Conservation (phyloP, 805 yeast species). For the Danielozyma ontarioensis region DNA sequence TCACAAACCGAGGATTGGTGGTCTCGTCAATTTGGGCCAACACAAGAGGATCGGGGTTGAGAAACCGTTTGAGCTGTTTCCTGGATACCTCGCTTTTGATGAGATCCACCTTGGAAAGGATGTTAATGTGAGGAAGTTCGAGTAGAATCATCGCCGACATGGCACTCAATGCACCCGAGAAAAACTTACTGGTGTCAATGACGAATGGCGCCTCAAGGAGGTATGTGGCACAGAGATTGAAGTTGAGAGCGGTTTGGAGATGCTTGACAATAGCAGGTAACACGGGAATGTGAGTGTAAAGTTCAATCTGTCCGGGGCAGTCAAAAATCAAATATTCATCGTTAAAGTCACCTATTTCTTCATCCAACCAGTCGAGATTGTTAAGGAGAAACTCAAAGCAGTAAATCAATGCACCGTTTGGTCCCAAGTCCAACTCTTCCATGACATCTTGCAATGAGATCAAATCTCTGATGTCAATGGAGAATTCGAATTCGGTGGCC, state of each 20-base stretch:
- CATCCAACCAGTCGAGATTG: slow-evolving; percentile 95
- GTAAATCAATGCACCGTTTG: slow-evolving; percentile 89
- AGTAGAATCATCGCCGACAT: slow-evolving; percentile 97
- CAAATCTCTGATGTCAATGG: slow-evolving; percentile 86
- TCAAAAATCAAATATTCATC: slow-evolving; percentile 93
- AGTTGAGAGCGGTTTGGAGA: slow-evolving; percentile 70
- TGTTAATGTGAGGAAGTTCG: slow-evolving; percentile 92
- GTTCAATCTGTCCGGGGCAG: slow-evolving; percentile 95
- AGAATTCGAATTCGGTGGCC: slow-evolving; percentile 84
- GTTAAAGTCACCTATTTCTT: slow-evolving; percentile 91
- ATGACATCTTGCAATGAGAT: slow-evolving; percentile 81
- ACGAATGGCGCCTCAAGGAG: slow-evolving; percentile 91
- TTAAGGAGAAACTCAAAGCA: slow-evolving; percentile 89
- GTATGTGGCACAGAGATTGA: slow-evolving; percentile 89
- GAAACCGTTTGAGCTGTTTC: slow-evolving; percentile 72
- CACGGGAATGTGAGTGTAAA: slow-evolving; percentile 91
- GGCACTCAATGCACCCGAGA: slow-evolving; percentile 92
- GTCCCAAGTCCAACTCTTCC: slow-evolving; percentile 73
- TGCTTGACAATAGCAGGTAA: slow-evolving; percentile 87
- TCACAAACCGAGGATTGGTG: slow-evolving; percentile 55
- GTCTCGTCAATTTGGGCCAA: slow-evolving; percentile 39
- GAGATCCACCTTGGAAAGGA: slow-evolving; percentile 81
- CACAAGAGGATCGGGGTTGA: slow-evolving; percentile 88
- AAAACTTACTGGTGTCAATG: slow-evolving; percentile 84
- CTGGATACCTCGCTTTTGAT: slow-evolving; percentile 73